Evolutionary conservation across 164 flowering plant genomes (phyloP).

Genomic region (Liquidambar formosana): DNA sequence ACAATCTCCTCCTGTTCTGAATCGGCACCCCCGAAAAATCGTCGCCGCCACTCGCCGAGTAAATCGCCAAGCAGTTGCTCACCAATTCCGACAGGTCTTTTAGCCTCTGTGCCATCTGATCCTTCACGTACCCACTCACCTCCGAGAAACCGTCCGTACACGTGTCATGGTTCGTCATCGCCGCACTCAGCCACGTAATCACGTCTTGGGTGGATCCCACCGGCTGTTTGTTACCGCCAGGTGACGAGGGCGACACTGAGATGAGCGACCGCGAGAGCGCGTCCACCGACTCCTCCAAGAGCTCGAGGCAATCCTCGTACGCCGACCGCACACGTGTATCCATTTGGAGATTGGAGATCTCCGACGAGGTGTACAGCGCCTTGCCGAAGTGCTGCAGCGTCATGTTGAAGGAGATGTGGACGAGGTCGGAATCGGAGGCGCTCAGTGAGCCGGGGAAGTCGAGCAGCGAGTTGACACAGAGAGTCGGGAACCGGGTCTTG

Average conservation of each 20-base stretch:
- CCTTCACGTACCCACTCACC: conserved; percentile 51
- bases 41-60: conserved; percentile 31
- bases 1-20: conserved; percentile 54
- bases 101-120: conserved; percentile 21
- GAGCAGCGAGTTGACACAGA: conserved; percentile 72
- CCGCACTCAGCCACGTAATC: conserved; percentile 91
- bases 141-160: conserved; percentile 70
- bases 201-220: conserved; percentile 55
- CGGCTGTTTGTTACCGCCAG: neutral
- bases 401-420: conserved; percentile 81
- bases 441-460: conserved; percentile 69
- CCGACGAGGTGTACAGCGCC: conserved; percentile 51
- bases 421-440: conserved; percentile 70
- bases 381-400: conserved; percentile 59
- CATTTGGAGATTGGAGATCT: conserved; percentile 46
- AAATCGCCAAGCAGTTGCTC: conserved; percentile 77
- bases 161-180: conserved; percentile 93
- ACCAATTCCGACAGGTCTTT: conserved; percentile 50
- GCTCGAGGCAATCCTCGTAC: conserved; percentile 78
- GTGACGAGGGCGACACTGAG: conserved; percentile 31
- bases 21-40: conserved; percentile 77
- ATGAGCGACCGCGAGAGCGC: conserved; percentile 57
- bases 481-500: conserved; percentile 60
- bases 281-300: conserved; percentile 71
- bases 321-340: conserved; percentile 62